Evolutionary conservation across 192 early-diverging fungal species (phyloP).

Genomic region (Entophlyctis luteolus): DNA sequence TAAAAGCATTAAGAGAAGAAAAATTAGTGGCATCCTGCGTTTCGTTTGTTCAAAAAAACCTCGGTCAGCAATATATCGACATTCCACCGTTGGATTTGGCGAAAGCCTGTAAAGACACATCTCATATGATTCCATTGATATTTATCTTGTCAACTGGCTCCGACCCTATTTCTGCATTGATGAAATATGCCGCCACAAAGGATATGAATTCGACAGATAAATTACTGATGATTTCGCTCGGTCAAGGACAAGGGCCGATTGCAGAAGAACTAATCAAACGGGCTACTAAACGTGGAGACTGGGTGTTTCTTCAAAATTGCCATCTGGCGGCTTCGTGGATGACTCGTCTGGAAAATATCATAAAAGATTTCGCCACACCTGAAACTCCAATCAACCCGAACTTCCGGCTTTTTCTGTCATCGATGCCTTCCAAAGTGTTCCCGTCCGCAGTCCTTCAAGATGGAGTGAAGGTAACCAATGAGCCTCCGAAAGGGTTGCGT

Average conservation of each 20-base stretch:
- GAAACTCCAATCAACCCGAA: constrained; percentile 48
- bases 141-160: constrained; percentile 65
- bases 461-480: constrained; percentile 62
- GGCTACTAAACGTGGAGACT: constrained; percentile 49
- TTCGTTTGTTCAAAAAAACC: constrained; percentile 50
- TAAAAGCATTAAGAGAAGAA: constrained; percentile 58
- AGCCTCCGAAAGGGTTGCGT: constrained; percentile 58
- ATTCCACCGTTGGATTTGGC: constrained; percentile 54
- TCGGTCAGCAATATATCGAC: constrained; percentile 56
- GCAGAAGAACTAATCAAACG: constrained; percentile 53
- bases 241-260: constrained; percentile 60
- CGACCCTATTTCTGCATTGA: constrained; percentile 51
- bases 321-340: constrained; percentile 64
- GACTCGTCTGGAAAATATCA: constrained; percentile 48
- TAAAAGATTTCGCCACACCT: constrained; percentile 49
- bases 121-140: constrained; percentile 47
- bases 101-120: constrained; percentile 56
- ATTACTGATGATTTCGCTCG: constrained; percentile 60
- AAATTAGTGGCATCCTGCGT: constrained; percentile 47
- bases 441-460: constrained; percentile 61
- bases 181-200: constrained; percentile 52
- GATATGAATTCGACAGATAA: constrained; percentile 52
- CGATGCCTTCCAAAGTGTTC: constrained; percentile 62
- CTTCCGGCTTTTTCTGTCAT: constrained; percentile 57
- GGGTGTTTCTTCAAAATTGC: constrained; percentile 65